Evolutionary conservation across 352 stramenopile species (phyloP), one percentile per base, ranked within the genome.

Genomic region (Globisporangium radiosum): DNA sequence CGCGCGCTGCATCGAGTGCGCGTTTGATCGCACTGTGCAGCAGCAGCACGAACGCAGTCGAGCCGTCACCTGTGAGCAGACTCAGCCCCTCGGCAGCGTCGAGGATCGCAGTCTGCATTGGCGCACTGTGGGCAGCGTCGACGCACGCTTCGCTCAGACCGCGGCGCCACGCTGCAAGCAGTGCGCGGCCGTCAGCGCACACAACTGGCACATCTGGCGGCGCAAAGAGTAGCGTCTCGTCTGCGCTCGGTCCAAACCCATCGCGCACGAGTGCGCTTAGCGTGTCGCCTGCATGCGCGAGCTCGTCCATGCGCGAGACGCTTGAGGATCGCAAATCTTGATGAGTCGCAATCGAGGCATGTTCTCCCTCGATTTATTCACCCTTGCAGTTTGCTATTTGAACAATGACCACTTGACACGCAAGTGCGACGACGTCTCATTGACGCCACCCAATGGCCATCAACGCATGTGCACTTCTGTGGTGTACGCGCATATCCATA

Each of bases 11-110:
- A 13, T 68, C 57, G 25, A 19, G 8, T 11, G 61, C 64, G 13
- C 60, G 37, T 14, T 47, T 61, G 51, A 80, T 33, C 0, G 69
- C 55, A 9, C 70, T 64, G 39, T 82, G 59, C 1, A 93, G 37
- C 17, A 90, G 38, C 42, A 93, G 51, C 47, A 91, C 65, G 52
- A 91, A 86, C 62, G 81, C 67, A 13, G 61, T 83, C 6, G 70
- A 69, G 1, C 75, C 78, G 33, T 93, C 83, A 0, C 81, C 83
- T 1, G 72, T 42, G 54, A 85, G 71, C 5, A 64, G 56, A 40
- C 88, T 75, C 14, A 93, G 59, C 0, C 72, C 71, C 39, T 85
- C 66, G 8, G 65, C 76, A 9, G 75, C 72, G 52, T 78, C 53
- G 11, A 92, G 56, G 9, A 90, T 54, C 52, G 85, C 71, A 25